Evolutionary conservation across 306 rosid species (phyloP), one percentile per base, ranked within the genome.

Genomic region (Prunus kanzakura): DNA sequence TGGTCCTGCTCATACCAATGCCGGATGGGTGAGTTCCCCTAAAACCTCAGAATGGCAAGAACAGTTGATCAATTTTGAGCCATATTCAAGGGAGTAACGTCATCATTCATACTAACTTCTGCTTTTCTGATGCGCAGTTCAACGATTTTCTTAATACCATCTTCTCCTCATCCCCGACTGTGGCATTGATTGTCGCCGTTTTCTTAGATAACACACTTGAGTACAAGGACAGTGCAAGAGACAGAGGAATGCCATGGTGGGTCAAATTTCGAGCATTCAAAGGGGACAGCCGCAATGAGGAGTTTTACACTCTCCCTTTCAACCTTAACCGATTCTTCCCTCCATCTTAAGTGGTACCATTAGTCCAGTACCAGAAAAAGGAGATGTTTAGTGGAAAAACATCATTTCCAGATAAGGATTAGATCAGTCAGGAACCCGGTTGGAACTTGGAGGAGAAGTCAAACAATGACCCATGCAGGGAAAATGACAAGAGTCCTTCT

Each of bases 221-320:
- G 69, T 91, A 82, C 86, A 91, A 89, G 85, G 85, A 89, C 27
- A 91, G 97, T 46, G 96, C 89, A 10, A 89, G 89, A 78, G 99
- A 96, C 74, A 86, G 99, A 70, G 99, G 99, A 79, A 93, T 96
- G 99, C 97, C 99, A 67, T 96, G 99, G 99, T 96, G 99, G 99
- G 92, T 82, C 72, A 96, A 88, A 73, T 96, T 96, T 80, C 71
- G 98, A 76, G 76, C 96, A 43, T 96, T 96, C 60, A 88, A 91
- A 81, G 99, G 97, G 62, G 99, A 96, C 70, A 79, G 87, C 80
- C 57, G 98, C 52, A 96, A 93, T 69, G 99, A 96, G 70, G 99
- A 96, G 88, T 96, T 96, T 82, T 96, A 96, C 83, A 93, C 98
- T 47, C 97, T 96, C 6, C 99, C 99, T 58, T 96, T 96, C 88